Evolutionary conservation across 176 grass and related monocot species (phyloP), one percentile per base, ranked within the genome.

Genomic region (Oropetium thomaeum): DNA sequence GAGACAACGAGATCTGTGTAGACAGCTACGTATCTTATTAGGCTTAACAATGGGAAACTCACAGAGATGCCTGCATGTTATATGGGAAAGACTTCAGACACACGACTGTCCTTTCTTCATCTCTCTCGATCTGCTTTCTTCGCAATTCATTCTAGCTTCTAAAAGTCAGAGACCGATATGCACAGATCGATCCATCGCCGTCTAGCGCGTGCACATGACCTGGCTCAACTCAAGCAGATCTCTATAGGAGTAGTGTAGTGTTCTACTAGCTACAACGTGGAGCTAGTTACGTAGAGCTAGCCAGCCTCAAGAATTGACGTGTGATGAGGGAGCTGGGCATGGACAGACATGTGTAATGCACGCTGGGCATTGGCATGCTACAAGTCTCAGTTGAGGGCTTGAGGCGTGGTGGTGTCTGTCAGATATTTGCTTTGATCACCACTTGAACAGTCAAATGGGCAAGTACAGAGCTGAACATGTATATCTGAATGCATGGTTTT

Each of bases 191-290:
- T 53, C n/a, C n/a, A n/a, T n/a, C n/a, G n/a, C n/a, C n/a, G n/a
- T n/a, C n/a, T n/a, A 66, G 74, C 40, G 30, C 25, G 45, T 26
- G 58, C 85, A 87, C 85, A 77, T 87, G 73, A 78, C 48, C 71
- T 77, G 58, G 67, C 30, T 49, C 72, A 54, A 58, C 30, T 49
- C 72, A 54, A 58, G 58, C 67, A 41, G 58, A 23, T 42, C 25
- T n/a, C n/a, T n/a, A n/a, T n/a, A n/a, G n/a, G n/a, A n/a, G n/a
- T n/a, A n/a, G n/a, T n/a, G n/a, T 3, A 51, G 68, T 57, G 27
- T 8, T 57, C 23, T 72, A 63, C 69, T 61, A 58, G 25, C 54
- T 60, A 52, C 41, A 67, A 47, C 65, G 63, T 31, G 44, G 74
- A 82, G 69, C 65, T 82, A 72, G 28, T 29, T 70, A 47, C 65